Evolutionary conservation across 1,139 yeast genomes (phyloP).

Genomic region (Torulaspora globosa): DNA sequence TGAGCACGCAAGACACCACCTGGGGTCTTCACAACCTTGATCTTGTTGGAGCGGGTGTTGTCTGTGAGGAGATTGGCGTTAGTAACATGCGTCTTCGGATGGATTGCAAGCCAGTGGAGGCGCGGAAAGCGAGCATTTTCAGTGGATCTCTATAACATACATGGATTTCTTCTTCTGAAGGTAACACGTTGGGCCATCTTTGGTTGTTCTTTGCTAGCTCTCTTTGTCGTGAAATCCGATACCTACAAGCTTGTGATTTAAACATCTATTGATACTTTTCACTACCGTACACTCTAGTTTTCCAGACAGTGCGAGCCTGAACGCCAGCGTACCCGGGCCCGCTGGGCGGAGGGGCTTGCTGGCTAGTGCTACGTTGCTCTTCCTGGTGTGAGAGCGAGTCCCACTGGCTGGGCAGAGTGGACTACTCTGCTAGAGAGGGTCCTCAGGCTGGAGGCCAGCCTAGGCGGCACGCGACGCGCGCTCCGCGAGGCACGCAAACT

Average conservation of each 20-base stretch:
- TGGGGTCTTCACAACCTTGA: conserved; percentile 99
- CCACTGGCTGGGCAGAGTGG: not conserved
- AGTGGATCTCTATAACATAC: conserved; percentile 44
- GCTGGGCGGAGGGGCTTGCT: not conserved
- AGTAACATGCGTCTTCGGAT: conserved; percentile 35
- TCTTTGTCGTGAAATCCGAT: conserved; percentile 3
- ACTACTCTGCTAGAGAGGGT: not conserved
- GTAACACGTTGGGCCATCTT: conserved; percentile 79
- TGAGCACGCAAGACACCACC: conserved; percentile 98
- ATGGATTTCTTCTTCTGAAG: conserved; percentile 77
- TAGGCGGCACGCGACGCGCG: not conserved
- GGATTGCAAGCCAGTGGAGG: too few relatives aligned
- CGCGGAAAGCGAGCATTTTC: not conserved
- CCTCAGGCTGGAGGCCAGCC: not conserved
- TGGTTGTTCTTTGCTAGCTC: conserved; percentile 31
- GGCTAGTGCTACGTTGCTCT: too few relatives aligned
- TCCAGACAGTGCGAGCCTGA: not conserved
- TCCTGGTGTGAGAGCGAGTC: too few relatives aligned
- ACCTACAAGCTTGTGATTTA: not conserved
- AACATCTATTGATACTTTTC: conserved; percentile 8
- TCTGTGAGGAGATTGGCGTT: conserved; percentile 45
- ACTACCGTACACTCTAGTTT: not conserved
- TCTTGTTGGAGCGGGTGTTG: conserved; percentile 99
- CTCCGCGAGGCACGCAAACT: not conserved
- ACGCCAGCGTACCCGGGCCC: too few relatives aligned